Percentiles rank a stretch among this genome's conserved stretches.
Conservation (phyloP, 208 protist species). For the Trypanosoma lewisi region DNA sequence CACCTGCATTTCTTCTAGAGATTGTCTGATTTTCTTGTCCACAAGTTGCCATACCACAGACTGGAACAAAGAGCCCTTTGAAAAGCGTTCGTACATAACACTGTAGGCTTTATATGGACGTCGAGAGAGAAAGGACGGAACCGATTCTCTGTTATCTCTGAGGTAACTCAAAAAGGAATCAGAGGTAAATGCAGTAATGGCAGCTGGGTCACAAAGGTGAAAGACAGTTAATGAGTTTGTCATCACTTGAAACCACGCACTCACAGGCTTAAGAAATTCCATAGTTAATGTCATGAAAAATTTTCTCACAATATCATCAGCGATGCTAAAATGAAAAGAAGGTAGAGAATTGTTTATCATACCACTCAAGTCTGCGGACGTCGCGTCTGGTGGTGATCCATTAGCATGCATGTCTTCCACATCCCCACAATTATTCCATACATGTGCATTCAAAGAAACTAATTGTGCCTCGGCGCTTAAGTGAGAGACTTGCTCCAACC, state of each 20-base stretch:
- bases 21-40: conserved; percentile 46
- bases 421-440: conserved; percentile 30
- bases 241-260: conserved; percentile 55
- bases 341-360: conserved; percentile 20
- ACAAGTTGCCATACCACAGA: conserved; percentile 56
- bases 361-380: neutral
- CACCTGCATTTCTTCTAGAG: conserved; percentile 49
- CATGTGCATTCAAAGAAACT: conserved; percentile 42
- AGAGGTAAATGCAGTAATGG: conserved; percentile 37
- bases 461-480: conserved; percentile 58
- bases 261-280: conserved; percentile 80
- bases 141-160: conserved; percentile 47
- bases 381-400: no score
- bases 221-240: conserved; percentile 44
- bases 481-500: conserved; percentile 65
- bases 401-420: neutral
- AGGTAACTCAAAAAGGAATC: conserved; percentile 75
- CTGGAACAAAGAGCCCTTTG: conserved; percentile 61
- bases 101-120: conserved; percentile 78
- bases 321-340: conserved; percentile 68
- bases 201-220: conserved; percentile 60
- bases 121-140: conserved; percentile 49
- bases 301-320: conserved; percentile 77
- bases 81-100: conserved; percentile 77
- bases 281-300: conserved; percentile 85